Evolutionary conservation across 164 flowering plant species (phyloP).

Genomic region (Sedum album): DNA sequence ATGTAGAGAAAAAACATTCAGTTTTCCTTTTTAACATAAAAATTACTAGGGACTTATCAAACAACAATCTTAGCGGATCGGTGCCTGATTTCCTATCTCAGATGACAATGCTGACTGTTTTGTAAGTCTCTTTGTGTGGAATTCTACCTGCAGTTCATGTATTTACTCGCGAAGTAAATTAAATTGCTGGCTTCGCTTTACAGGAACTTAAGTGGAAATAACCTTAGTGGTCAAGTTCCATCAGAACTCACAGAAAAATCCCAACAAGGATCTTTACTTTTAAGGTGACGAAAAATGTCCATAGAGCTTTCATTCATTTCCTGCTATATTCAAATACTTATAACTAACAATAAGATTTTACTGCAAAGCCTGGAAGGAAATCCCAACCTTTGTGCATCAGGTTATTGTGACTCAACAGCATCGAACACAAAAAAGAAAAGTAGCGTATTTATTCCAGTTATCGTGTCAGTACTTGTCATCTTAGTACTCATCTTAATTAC

Average conservation of each 20-base stretch:
- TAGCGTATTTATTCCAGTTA: constrained; percentile 13
- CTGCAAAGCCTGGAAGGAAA: constrained; percentile 15
- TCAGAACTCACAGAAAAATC: constrained; percentile 13
- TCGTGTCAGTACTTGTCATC: constrained; percentile 10
- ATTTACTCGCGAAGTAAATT: neutral
- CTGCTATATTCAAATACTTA: neutral
- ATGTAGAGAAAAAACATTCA: neutral
- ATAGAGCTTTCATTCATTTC: neutral
- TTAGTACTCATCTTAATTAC: constrained; percentile 5
- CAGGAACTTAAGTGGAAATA: constrained; percentile 20
- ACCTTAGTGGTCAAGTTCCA: constrained; percentile 22
- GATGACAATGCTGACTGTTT: constrained; percentile 12
- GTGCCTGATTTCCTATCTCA: constrained; percentile 21
- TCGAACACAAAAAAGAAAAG: constrained; percentile 16
- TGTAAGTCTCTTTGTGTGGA: constrained; percentile 19
- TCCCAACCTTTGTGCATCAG: constrained; percentile 14
- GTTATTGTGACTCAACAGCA: neutral
- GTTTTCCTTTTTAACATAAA: neutral
- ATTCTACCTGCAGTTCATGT: neutral
- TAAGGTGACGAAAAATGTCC: constrained; percentile 15
- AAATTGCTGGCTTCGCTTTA: neutral
- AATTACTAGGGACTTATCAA: constrained; percentile 20
- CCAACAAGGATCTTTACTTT: constrained; percentile 11
- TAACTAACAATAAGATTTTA: too few species aligned
- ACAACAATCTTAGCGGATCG: constrained; percentile 20